phyloP scores from a whole-genome alignment of 331 rosid genomes.

The Dryas integrifolia region DNA sequence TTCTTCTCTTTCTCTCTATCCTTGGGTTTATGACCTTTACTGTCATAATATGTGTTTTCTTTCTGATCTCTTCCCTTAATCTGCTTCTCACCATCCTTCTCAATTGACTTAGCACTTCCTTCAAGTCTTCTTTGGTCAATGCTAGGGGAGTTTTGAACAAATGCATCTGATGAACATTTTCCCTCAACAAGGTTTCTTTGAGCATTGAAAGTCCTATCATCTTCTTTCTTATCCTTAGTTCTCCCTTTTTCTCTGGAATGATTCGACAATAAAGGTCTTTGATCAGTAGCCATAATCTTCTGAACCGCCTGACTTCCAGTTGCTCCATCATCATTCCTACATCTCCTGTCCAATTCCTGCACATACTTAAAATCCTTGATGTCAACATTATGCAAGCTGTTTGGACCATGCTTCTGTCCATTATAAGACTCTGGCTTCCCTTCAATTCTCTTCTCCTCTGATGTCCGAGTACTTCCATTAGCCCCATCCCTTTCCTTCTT shows the following conservation, averaged over 20 bases:
- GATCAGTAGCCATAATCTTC: neutral
- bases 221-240: neutral
- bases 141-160: conserved; percentile 4
- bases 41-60: neutral
- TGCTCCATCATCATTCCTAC: conserved; percentile 13
- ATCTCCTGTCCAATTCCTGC: conserved; percentile 19
- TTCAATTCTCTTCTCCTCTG: conserved; percentile 1
- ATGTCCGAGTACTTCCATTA: neutral
- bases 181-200: conserved; percentile 10
- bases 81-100: conserved; percentile 5
- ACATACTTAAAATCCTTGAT: conserved; percentile 12
- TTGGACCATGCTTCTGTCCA: conserved; percentile 12
- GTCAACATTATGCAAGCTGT: conserved; percentile 1
- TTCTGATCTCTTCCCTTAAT: conserved; percentile 10
- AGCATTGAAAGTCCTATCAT: conserved; percentile 1
- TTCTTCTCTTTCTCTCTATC: conserved; percentile 13
- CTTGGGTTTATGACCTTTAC: neutral
- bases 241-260: neutral
- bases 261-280: neutral
- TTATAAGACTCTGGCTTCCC: neutral
- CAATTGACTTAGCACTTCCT: conserved; percentile 5
- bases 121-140: conserved; percentile 4
- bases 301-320: conserved; percentile 14
- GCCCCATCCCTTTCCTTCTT: conserved; percentile 17
- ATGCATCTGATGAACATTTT: neutral